Evolutionary conservation across 768 basidiomycete species (phyloP).

Genomic region (Filobasidium floriforme): DNA sequence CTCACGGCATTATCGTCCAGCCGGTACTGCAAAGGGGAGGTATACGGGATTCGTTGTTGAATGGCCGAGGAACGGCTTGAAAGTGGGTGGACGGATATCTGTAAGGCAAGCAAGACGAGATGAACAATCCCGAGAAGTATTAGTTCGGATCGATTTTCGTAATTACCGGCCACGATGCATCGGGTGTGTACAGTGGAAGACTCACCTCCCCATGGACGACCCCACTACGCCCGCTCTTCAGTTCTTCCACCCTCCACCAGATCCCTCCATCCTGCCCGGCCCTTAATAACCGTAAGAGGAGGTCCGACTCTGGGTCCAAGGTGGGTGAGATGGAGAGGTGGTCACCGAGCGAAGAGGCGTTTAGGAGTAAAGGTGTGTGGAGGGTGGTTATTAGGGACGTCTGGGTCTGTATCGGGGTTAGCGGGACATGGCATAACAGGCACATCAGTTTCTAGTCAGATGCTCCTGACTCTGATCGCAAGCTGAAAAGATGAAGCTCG

Average conservation of each 20-base stretch:
- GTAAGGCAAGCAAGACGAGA: no score
- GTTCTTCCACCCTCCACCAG: conserved; percentile 37
- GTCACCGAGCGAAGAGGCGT: conserved; percentile 14
- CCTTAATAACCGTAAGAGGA: conserved; percentile 30
- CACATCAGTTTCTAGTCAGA: no score
- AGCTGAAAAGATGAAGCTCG: not conserved
- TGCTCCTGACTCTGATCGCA: no score
- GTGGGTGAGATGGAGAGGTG: conserved; percentile 4
- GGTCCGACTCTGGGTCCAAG: conserved; percentile 20
- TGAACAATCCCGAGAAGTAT: no score
- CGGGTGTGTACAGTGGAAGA: not conserved
- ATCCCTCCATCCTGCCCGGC: conserved; percentile 25
- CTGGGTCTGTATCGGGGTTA: conserved; percentile 17
- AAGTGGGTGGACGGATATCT: conserved; percentile 38
- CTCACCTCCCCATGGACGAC: conserved; percentile 43
- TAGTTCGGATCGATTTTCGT: not conserved
- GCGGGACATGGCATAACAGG: no score
- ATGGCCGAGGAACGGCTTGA: conserved; percentile 2
- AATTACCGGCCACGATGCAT: not conserved
- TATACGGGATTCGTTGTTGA: conserved; percentile 24
- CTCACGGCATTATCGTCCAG: conserved; percentile 34
- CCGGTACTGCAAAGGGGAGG: conserved; percentile 38
- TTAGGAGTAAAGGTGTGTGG: conserved; percentile 35
- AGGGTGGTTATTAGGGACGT: conserved; percentile 32
- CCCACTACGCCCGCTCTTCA: conserved; percentile 37